Conservation (phyloP, 441 rosid genomes). For the Syzygium syzygioides region DNA sequence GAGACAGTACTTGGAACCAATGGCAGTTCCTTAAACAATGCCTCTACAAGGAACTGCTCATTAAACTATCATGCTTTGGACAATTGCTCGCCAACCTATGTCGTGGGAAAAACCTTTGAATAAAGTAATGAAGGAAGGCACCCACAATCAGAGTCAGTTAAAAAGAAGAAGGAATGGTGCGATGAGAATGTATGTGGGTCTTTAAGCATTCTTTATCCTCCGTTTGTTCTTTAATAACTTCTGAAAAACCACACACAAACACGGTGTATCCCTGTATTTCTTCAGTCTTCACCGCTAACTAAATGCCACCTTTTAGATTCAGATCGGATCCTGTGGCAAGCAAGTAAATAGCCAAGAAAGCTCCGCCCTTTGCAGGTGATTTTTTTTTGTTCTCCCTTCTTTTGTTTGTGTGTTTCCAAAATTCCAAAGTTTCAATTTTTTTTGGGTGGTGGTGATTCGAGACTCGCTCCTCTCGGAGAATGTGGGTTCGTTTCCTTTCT, state of each 20-base stretch:
- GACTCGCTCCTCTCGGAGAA: background rate
- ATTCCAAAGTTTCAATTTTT: background rate
- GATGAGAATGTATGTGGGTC: background rate
- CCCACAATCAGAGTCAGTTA: background rate
- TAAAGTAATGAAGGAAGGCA: background rate
- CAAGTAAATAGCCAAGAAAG: background rate
- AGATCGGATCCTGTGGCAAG: background rate
- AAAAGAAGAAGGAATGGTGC: background rate
- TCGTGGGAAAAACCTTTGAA: background rate
- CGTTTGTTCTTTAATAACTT: background rate
- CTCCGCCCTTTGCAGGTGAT: background rate
- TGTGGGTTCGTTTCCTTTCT: background rate
- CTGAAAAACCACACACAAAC: background rate
- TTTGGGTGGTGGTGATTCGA: background rate
- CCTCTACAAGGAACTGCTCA: background rate
- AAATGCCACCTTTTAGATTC: slow-evolving; percentile 3
- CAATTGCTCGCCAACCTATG: background rate
- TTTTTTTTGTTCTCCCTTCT: background rate
- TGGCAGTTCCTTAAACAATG: background rate
- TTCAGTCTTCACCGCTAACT: background rate
- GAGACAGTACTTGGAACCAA: background rate
- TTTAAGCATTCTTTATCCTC: background rate
- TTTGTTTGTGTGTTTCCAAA: background rate
- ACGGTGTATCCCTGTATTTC: background rate
- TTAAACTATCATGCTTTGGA: background rate